Evolutionary conservation across 1,139 yeast genomes (phyloP).

Genomic region (Geotrichum aggregatum): DNA sequence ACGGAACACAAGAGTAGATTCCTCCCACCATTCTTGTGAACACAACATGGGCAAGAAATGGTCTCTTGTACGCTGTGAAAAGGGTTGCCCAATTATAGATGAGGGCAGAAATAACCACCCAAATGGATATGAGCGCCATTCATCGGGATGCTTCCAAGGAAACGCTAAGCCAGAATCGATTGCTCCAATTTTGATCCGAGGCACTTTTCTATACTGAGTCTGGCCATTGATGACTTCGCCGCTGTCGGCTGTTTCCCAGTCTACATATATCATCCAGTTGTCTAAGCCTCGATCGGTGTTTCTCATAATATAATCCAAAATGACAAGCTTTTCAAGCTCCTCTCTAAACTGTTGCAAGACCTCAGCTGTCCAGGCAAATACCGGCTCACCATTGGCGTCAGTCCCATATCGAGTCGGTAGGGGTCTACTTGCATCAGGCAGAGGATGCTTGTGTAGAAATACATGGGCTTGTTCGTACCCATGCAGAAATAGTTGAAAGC

Average conservation of each 20-base stretch:
- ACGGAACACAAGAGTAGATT: constrained; percentile 47
- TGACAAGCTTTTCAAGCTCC: constrained; percentile 65
- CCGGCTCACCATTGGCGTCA: constrained; percentile 23
- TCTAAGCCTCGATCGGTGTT: constrained; percentile 74
- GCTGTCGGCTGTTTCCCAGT: constrained; percentile 42
- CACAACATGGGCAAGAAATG: constrained; percentile 60
- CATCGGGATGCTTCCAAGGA: constrained; percentile 83
- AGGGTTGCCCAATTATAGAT: constrained; percentile 64
- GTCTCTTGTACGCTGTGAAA: constrained; percentile 51
- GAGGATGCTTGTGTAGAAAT: constrained; percentile 54
- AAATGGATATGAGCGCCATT: constrained; percentile 75
- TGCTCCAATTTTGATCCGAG: constrained; percentile 57
- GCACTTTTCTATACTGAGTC: constrained; percentile 27
- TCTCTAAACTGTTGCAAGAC: constrained; percentile 52
- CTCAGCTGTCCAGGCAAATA: constrained; percentile 54
- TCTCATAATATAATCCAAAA: constrained; percentile 67
- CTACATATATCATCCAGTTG: constrained; percentile 70
- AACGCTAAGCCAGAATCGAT: constrained; percentile 73
- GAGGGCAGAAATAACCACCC: constrained; percentile 74
- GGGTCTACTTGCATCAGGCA: constrained; percentile 43
- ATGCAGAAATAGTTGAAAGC: constrained; percentile 59
- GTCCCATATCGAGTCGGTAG: background rate
- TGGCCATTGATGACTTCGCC: constrained; percentile 16
- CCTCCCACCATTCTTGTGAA: constrained; percentile 69
- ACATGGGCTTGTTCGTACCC: constrained; percentile 61